Conservation (phyloP, 2,329 filamentous ascomycete genomes). For the Calonectria crousiana region DNA sequence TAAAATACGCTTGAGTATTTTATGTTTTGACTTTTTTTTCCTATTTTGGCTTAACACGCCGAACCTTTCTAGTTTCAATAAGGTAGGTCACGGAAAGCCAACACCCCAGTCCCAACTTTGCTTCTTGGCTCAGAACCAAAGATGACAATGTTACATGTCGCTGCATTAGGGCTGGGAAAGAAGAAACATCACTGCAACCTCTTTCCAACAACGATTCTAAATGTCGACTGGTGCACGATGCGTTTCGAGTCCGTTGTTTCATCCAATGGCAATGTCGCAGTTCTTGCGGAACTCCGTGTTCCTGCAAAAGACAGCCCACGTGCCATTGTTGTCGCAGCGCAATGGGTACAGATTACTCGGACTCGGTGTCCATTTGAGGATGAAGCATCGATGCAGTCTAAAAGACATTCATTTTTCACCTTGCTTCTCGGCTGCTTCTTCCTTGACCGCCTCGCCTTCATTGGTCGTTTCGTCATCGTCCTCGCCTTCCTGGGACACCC, state of each 20-base stretch:
- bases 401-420: constrained; percentile 5
- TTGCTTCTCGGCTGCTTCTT: constrained; percentile 22
- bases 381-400: background rate
- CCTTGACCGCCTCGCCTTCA: constrained; percentile 31
- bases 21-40: background rate
- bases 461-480: constrained; percentile 69
- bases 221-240: constrained; percentile 10
- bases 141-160: background rate
- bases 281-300: constrained; percentile 10
- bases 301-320: background rate
- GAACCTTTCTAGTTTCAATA: background rate
- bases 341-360: background rate
- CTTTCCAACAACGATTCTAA: background rate
- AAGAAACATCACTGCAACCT: background rate
- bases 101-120: background rate
- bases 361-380: constrained; percentile 20
- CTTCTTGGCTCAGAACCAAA: background rate
- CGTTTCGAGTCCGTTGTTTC: background rate
- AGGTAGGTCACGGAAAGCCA: background rate
- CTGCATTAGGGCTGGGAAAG: background rate
- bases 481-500: constrained; percentile 78
- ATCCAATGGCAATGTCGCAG: constrained; percentile 11
- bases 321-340: constrained; percentile 2
- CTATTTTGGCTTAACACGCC: background rate
- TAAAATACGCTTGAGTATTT: background rate